These are phyloP conservation scores for Domatiomyces catenatus DNA, from an alignment of 2,329 filamentous ascomycete genomes.

Conservation along the genomic window DNA sequence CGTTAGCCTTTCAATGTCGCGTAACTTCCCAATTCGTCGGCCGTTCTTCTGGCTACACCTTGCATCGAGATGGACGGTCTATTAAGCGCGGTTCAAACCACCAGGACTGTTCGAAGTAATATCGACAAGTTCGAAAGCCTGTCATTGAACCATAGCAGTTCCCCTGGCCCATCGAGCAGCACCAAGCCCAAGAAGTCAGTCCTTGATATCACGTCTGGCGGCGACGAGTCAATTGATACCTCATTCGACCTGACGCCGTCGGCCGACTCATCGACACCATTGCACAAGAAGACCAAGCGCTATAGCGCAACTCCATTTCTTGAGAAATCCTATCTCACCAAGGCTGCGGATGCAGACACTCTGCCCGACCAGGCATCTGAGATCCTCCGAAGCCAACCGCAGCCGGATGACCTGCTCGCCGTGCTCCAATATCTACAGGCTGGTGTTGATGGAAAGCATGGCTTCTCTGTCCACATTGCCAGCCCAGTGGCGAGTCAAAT, in stretches of 20 bases:
- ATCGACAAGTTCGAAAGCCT: conserved; percentile 25
- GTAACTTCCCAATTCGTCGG: not conserved
- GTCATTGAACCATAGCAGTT: conserved; percentile 8
- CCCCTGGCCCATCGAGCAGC: conserved; percentile 1
- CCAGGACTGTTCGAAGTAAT: conserved; percentile 36
- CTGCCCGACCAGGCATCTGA: conserved; percentile 40
- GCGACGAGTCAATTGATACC: conserved; percentile 3
- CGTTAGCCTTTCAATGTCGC: not conserved
- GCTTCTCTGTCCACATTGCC: conserved; percentile 41
- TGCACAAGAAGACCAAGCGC: conserved; percentile 6
- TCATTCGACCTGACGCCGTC: conserved; percentile 7
- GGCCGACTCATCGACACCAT: conserved; percentile 11
- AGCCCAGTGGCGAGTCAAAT: conserved; percentile 58
- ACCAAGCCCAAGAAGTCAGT: conserved; percentile 10
- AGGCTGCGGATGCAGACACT: conserved; percentile 4
- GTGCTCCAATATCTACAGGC: conserved; percentile 39
- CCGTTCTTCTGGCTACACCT: not conserved
- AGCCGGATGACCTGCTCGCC: conserved; percentile 39
- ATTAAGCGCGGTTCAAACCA: conserved; percentile 36
- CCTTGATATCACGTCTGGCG: conserved; percentile 7
- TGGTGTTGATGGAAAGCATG: conserved; percentile 16
- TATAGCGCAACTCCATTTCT: conserved; percentile 14
- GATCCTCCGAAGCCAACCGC: conserved; percentile 46
- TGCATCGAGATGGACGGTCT: conserved; percentile 38
- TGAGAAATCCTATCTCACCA: conserved; percentile 12